Base-by-base conservation (phyloP, 805 yeast genomes). In the Candida incommunis region DNA sequence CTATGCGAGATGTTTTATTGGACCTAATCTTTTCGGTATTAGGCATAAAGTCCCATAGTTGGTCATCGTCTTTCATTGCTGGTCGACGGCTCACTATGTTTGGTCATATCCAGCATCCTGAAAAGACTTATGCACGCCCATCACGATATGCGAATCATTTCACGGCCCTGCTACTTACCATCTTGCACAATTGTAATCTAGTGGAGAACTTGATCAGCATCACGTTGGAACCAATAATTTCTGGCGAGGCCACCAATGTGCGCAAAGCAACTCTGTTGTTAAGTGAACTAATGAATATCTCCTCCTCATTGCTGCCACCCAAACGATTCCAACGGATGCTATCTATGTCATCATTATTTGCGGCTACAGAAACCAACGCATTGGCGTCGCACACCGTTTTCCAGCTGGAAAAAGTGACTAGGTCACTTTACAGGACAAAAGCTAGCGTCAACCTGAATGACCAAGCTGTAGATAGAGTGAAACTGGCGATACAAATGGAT, bases 21-120 rank as follows among this genome's bases (percentile, higher is more conserved):
- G 94, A 85, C 54, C 68, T 87, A 2, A 67, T 88, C 35, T 70
- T 79, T 40, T 88, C 82, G 54, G 63, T 82, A 3, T 65, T 92
- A 40, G 63, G 79, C 46, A 75, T 84, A 13, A 68, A 69, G 54
- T 66, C 76, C 1, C 61, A 81, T 18, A 74, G 82, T 0, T 76
- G 82, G 80, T 48, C 61, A 2, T 50, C 60, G 13, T 53, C 64
- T n/a, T 60, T 54, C 44, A 41, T 55, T 21, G 64, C 62, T 9
- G 63, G 62, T 13, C 51, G 56, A 22, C 45, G 51, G 26, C 46
- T 51, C 18, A 54, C 54, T 4, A 50, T 51, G 9, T 46, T 46
- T 46, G 52, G 51, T 2, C 41, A 49, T 13, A 43, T 2, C 50
- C 65, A 34, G 58, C 61, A 5, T 64, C 66, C 2, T 70, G 69